Percentiles rank a stretch among this genome's conserved stretches.
phyloP scores from a whole-genome alignment of 345 rosid genomes.

The Bretschneidera sinensis region DNA sequence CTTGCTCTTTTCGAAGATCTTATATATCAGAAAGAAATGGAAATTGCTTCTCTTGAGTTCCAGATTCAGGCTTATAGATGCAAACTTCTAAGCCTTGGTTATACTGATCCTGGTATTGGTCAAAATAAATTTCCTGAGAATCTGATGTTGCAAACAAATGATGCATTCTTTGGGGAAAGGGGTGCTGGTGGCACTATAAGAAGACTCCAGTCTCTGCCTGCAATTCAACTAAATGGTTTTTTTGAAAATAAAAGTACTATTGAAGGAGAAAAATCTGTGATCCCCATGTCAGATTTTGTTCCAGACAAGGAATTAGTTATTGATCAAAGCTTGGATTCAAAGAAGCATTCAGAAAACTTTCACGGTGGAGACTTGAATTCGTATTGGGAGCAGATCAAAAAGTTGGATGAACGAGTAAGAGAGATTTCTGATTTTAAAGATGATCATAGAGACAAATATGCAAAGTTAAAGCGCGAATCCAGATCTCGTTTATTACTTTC shows the following conservation, averaged over 20 bases:
- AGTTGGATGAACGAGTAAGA: constrained; percentile 44
- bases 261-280: constrained; percentile 19
- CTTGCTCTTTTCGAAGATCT: constrained; percentile 64
- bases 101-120: constrained; percentile 38
- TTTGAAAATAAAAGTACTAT: constrained; percentile 10
- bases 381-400: constrained; percentile 57
- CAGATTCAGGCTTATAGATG: constrained; percentile 76
- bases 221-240: constrained; percentile 19
- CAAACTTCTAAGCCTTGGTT: constrained; percentile 67
- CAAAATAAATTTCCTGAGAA: constrained; percentile 47
- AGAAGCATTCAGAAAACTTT: constrained; percentile 20
- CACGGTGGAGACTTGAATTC: constrained; percentile 34
- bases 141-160: constrained; percentile 30
- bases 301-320: constrained; percentile 21
- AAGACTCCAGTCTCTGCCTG: constrained; percentile 42
- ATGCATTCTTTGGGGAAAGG: constrained; percentile 22
- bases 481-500: constrained; percentile 35
- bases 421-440: constrained; percentile 43
- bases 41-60: constrained; percentile 76
- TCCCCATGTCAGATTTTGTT: constrained; percentile 12
- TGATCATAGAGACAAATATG: constrained; percentile 18
- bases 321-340: constrained; percentile 25
- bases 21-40: constrained; percentile 78
- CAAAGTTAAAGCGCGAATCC: constrained; percentile 30
- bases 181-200: constrained; percentile 13